Conservation (phyloP, 2,329 filamentous ascomycete species). For the Paraphoma chrysanthemicola region DNA sequence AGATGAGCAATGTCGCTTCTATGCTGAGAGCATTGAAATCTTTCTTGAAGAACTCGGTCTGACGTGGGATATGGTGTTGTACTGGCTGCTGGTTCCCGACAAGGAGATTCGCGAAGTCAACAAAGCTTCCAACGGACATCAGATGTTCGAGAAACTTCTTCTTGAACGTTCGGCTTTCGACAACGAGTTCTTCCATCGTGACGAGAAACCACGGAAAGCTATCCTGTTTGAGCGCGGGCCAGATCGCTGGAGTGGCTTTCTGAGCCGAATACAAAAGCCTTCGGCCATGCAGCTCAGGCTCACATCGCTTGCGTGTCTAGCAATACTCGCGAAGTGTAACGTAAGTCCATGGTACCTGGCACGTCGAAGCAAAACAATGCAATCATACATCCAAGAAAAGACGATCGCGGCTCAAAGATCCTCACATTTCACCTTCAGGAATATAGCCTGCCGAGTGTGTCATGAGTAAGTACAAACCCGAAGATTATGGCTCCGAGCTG, state of each 20-base stretch:
- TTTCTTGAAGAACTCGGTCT: slow-evolving; percentile 46
- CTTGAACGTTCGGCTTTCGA: slow-evolving; percentile 35
- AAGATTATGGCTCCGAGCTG: neutral
- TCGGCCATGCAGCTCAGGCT: slow-evolving; percentile 30
- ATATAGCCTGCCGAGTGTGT: slow-evolving; percentile 37
- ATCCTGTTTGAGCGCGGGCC: slow-evolving; percentile 31
- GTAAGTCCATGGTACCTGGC: slow-evolving; percentile 53
- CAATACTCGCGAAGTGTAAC: slow-evolving; percentile 41
- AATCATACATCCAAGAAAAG: slow-evolving; percentile 9
- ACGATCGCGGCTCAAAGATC: slow-evolving; percentile 4
- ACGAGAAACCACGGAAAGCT: slow-evolving; percentile 7
- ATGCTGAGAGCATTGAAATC: slow-evolving; percentile 41
- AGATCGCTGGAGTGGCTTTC: slow-evolving; percentile 39
- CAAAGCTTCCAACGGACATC: slow-evolving; percentile 2
- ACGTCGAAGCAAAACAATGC: slow-evolving; percentile 29
- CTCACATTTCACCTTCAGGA: slow-evolving; percentile 24
- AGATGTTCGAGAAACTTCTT: slow-evolving; percentile 14
- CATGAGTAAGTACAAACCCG: slow-evolving; percentile 31
- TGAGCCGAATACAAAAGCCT: slow-evolving; percentile 37
- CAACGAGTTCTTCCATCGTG: slow-evolving; percentile 16
- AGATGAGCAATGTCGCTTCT: slow-evolving; percentile 45
- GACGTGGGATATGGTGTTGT: slow-evolving; percentile 47
- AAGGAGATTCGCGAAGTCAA: slow-evolving; percentile 18
- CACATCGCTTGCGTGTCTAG: slow-evolving; percentile 46
- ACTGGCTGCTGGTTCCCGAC: slow-evolving; percentile 47